Base-by-base conservation (phyloP, 306 rosid genomes). In the Pyrus betulifolia region DNA sequence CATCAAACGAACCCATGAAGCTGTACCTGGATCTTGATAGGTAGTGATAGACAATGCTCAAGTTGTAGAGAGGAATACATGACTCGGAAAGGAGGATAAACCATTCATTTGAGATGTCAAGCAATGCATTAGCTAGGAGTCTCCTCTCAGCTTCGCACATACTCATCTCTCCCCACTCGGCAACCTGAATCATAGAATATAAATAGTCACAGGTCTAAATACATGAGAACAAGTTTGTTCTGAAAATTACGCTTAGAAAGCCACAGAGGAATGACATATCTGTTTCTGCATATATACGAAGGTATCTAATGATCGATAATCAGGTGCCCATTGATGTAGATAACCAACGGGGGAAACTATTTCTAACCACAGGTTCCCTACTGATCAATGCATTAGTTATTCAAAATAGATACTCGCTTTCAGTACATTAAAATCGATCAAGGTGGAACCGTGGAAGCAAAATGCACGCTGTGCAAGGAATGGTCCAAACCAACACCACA, bases 81-180 rank as follows among this genome's bases (percentile, higher is more conserved):
- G 99, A 33, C 87, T 96, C 99, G 0, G 99, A 96, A 25, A 96
- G 80, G 75, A 96, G 98, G 84, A 92, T 27, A 71, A 96, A 96
- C 99, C 99, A 92, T 83, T 92, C 98, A 64, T 96, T 95, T 67
- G 97, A 88, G 86, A 92, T 81, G 74, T 96, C 99, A 54, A 96
- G 98, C 83, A 96, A 84, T 22, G 99, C 97, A 86, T 92, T 96
- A 13, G 96, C 98, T 33, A 96, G 82, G 61, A 96, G 98, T 78
- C 99, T 89, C 84, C 99, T 89, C 83, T 96, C 99, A 31, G 97
- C 91, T 75, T 91, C 97, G 61, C 99, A 96, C 99, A 96, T 91
- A 33, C 87, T 96, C 99, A 96, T 96, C 87, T 80, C 86, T 81
- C 99, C 99, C 99, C 99, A 96, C 74, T 88, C 93, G 21, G 98